A percentile compares a stretch with the other conserved stretches of the same genome.
These are phyloP conservation scores for Mycena latifolia DNA, from an alignment of 768 basidiomycete species.

Conservation along the genomic window DNA sequence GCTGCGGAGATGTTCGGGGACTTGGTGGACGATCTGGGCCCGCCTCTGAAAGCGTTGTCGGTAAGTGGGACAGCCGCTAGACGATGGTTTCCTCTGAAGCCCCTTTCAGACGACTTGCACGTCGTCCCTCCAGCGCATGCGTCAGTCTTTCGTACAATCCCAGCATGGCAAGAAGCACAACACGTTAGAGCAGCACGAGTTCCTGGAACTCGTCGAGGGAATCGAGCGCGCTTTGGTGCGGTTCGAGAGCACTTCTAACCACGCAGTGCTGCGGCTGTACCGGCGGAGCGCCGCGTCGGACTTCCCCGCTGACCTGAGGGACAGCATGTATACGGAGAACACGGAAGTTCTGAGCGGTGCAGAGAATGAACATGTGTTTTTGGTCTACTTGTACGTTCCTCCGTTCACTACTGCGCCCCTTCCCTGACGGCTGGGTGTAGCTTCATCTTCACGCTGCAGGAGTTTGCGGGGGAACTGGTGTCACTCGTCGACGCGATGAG, in stretches of 20 bases:
- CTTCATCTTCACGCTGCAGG: constrained; percentile 97
- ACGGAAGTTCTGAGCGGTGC: constrained; percentile 55
- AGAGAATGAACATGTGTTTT: constrained; percentile 87
- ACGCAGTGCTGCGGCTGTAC: constrained; percentile 85
- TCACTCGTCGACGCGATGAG: constrained; percentile 88
- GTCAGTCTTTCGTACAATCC: constrained; percentile 71
- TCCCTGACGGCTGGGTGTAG: constrained; percentile 52
- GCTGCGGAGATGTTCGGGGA: constrained; percentile 84
- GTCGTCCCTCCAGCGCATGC: constrained; percentile 70
- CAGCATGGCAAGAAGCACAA: constrained; percentile 43
- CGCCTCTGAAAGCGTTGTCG: constrained; percentile 80
- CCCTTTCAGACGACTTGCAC: constrained; percentile 68
- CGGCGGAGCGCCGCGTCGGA: constrained; percentile 58
- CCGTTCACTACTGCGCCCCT: neutral
- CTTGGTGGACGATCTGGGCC: constrained; percentile 82
- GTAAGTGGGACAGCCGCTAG: constrained; percentile 53
- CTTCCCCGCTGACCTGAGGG: constrained; percentile 23
- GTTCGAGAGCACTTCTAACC: constrained; percentile 88
- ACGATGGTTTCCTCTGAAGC: neutral
- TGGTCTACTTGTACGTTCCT: constrained; percentile 88
- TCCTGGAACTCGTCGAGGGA: constrained; percentile 69
- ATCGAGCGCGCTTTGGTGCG: constrained; percentile 78
- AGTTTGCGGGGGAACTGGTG: constrained; percentile 88
- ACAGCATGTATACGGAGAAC: constrained; percentile 37
- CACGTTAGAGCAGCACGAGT: constrained; percentile 67